Base-by-base conservation (phyloP, 2,329 filamentous ascomycete species). In the Fusarium praegraminearum region DNA sequence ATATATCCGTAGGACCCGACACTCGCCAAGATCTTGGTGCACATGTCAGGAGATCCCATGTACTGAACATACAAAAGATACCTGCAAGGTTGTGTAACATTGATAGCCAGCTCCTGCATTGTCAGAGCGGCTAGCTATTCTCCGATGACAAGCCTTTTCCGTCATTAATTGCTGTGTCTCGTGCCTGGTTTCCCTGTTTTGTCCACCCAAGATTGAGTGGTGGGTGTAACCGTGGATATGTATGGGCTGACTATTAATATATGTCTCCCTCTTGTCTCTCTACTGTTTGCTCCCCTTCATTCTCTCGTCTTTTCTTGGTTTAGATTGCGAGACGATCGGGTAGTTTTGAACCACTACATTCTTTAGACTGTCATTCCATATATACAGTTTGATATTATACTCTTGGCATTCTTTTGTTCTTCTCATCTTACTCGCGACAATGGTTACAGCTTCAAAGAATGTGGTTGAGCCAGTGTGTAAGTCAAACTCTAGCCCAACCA, bases 401-500 rank as follows among this genome's bases (percentile, higher is more conserved):
- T 16, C 1, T 24, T 20, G 45, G 30, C 7, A 20, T 10, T 8
- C n/a, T 28, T 24, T 4, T 3, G 22, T 26, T 20, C 1, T 33
- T 10, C 53, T 22, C 26, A 24, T 13, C 2, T 7, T 5, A 13
- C 1, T 41, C 7, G 7, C 22, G 18, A 57, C 28, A 41, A 67
- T 69, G 62, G 38, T 61, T 4, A 40, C 41, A 4, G 35, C 38
- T 18, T 38, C 49, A 9, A 70, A 65, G 30, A 65, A 57, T 24
- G 57, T 70, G 5, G 40, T 68, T 26, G 67, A 70, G 16, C 67
- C 67, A 38, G 24, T 63, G 33, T 70, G 67, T 64, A 68, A 60
- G 67, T 70, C 33, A n/a, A 3, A 2, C 2, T 4, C 13, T 4
- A 33, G 1, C 6, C 3, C 26, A 24, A 12, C 3, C 22, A 43